Base-by-base conservation (phyloP, 176 grass and related monocot species). In the Phyllostachys edulis region DNA sequence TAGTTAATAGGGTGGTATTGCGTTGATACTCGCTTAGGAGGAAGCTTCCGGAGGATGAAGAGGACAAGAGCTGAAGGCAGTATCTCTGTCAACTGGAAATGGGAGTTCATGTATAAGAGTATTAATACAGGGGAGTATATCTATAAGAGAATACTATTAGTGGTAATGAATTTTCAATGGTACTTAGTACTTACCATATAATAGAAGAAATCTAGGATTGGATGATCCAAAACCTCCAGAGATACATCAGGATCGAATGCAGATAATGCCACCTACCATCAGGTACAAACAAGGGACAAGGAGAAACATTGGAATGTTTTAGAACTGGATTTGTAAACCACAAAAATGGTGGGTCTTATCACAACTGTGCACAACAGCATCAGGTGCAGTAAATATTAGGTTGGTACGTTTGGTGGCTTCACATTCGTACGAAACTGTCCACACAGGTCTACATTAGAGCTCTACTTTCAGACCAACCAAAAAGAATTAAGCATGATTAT, bases 1-100 rank as follows among this genome's bases (percentile, higher is more conserved):
- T 90, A 99, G 51, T 79, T 94, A 74, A 99, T 99, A 39, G 93
- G 93, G 85, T 99, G 93, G 46, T 99, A 91, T 71, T 99, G 93
- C 20, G 80, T 91, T 10, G 93, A 94, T 24, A 92, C 89, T 81
- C 91, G 83, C 75, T 94, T 99, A 26, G 96, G 96, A 41, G 96
- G 96, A 60, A 99, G 93, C 72, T 96, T 99, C 18, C 96, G 86
- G 5, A 99, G 96, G 83, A 99, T 90, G 66, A 93, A 96, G 64
- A 96, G 96, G 39, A 99, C 96, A 44, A 99, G 93, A 1, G 93
- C 93, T 20, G 94, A 95, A 29, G 96, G 93, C 63, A 99, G 63
- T 94, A 99, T 91, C 85, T 99, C 96, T 5, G 96, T 87, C 32
- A 95, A 76, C 96, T 97, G 86, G 54, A 63, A 21, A 73, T 21